Conservation (phyloP, 768 basidiomycete species). For the Trametes cingulata region DNA sequence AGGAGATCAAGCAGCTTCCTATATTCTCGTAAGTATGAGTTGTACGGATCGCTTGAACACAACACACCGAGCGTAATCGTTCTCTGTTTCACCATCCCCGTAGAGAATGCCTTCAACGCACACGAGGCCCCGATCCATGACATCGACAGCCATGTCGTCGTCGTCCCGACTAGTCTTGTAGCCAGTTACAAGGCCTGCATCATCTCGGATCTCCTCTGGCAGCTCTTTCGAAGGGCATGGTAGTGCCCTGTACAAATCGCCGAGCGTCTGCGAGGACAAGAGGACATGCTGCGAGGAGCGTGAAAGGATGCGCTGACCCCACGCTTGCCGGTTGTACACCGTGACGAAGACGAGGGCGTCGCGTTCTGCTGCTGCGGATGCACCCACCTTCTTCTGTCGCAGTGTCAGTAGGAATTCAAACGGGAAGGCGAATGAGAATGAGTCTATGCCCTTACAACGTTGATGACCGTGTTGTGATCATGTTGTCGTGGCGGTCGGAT, state of each 20-base stretch:
- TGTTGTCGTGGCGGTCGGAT: constrained; percentile 64
- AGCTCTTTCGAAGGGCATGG: constrained; percentile 64
- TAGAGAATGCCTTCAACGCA: constrained; percentile 63
- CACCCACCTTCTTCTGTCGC: constrained; percentile 23
- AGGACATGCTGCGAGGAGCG: constrained; percentile 70
- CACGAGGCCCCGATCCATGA: constrained; percentile 47
- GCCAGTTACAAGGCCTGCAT: constrained; percentile 34
- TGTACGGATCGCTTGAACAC: not conserved
- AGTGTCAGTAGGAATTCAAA: not conserved
- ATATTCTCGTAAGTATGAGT: constrained; percentile 4
- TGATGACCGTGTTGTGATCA: constrained; percentile 53
- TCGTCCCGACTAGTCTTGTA: constrained; percentile 26
- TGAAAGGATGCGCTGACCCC: constrained; percentile 58
- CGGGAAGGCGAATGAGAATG: not conserved
- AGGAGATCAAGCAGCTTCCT: constrained; percentile 52
- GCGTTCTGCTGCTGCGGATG: constrained; percentile 3
- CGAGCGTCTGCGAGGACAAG: constrained; percentile 71
- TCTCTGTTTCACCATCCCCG: constrained; percentile 47
- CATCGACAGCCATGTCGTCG: constrained; percentile 6
- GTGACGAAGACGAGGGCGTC: constrained; percentile 60
- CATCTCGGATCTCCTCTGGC: constrained; percentile 42
- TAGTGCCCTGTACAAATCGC: constrained; percentile 57
- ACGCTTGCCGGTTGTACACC: constrained; percentile 59
- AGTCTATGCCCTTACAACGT: constrained; percentile 12
- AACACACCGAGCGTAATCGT: constrained; percentile 64